Percentiles rank a stretch among this genome's conserved stretches.
Conservation (phyloP, 352 stramenopile genomes). For the Phytophthora constricta region DNA sequence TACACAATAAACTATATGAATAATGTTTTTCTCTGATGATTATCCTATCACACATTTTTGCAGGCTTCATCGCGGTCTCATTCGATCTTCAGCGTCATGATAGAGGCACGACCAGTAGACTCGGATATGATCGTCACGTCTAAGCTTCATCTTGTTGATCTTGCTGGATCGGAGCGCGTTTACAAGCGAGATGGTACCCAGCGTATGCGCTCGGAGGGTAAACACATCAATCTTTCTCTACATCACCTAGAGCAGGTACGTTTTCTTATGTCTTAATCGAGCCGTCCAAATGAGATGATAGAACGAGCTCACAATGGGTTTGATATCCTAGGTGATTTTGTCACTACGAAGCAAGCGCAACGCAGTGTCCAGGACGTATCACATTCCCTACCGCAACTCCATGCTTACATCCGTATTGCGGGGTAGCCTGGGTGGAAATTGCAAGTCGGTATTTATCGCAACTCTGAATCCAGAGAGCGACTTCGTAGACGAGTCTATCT, state of each 20-base stretch:
- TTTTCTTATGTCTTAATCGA: no score
- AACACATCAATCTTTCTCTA: constrained; percentile 96
- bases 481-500: constrained; percentile 93
- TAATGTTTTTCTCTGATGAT: background rate
- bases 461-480: constrained; percentile 93
- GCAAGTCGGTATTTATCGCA: constrained; percentile 97
- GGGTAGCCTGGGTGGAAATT: constrained; percentile 96
- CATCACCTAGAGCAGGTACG: constrained; percentile 93
- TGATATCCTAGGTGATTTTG: constrained; percentile 89
- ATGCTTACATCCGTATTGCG: constrained; percentile 97
- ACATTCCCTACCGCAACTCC: constrained; percentile 96
- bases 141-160: constrained; percentile 95
- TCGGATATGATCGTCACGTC: constrained; percentile 85
- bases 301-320: background rate
- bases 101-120: constrained; percentile 81
- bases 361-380: constrained; percentile 55
- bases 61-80: constrained; percentile 93
- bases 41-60: background rate
- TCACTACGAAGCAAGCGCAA: constrained; percentile 87
- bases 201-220: constrained; percentile 92
- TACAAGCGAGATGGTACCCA: constrained; percentile 93
- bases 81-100: constrained; percentile 96
- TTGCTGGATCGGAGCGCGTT: constrained; percentile 96
- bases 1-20: no score
- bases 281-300: background rate